Evolutionary conservation across 805 yeast species (phyloP).

Genomic region (Jamesozyma rosinii): DNA sequence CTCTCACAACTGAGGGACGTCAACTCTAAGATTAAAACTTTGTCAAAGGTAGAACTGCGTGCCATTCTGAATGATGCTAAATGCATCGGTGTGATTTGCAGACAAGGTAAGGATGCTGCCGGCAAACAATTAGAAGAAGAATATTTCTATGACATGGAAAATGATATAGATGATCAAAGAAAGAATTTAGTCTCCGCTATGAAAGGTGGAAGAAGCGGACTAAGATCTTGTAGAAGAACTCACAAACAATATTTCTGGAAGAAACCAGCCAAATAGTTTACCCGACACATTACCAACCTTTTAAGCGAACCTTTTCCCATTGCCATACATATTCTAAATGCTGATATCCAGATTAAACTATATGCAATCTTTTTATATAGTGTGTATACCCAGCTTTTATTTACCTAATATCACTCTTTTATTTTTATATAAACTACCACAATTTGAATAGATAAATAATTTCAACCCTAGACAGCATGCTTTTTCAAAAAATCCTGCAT

Average conservation of each 20-base stretch:
- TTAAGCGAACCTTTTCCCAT: not conserved
- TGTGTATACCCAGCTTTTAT: no score
- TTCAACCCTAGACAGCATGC: slow-evolving; percentile 28
- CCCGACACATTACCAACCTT: not conserved
- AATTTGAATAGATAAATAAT: not conserved
- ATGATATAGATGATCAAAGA: slow-evolving; percentile 66
- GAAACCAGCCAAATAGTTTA: slow-evolving; percentile 30
- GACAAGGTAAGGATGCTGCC: slow-evolving; percentile 92
- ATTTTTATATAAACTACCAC: no score
- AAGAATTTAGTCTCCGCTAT: slow-evolving; percentile 60
- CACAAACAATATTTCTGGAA: slow-evolving; percentile 68
- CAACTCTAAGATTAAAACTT: slow-evolving; percentile 42
- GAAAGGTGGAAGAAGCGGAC: slow-evolving; percentile 67
- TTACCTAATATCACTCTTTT: not conserved
- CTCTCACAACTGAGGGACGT: slow-evolving; percentile 58
- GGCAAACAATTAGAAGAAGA: slow-evolving; percentile 92
- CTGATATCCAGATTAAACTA: not conserved
- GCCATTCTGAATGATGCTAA: slow-evolving; percentile 35
- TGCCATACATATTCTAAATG: not conserved
- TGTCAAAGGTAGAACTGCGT: slow-evolving; percentile 40
- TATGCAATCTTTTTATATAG: not conserved
- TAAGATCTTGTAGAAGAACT: slow-evolving; percentile 84
- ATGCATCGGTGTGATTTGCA: slow-evolving; percentile 67
- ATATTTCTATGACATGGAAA: slow-evolving; percentile 80
- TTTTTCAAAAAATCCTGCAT: slow-evolving; percentile 43